A percentile compares a stretch with the other conserved stretches of the same genome.
These are phyloP conservation scores for Neofusicoccum sp. DNA, from an alignment of 2,329 filamentous ascomycete genomes.

Conservation along the genomic window DNA sequence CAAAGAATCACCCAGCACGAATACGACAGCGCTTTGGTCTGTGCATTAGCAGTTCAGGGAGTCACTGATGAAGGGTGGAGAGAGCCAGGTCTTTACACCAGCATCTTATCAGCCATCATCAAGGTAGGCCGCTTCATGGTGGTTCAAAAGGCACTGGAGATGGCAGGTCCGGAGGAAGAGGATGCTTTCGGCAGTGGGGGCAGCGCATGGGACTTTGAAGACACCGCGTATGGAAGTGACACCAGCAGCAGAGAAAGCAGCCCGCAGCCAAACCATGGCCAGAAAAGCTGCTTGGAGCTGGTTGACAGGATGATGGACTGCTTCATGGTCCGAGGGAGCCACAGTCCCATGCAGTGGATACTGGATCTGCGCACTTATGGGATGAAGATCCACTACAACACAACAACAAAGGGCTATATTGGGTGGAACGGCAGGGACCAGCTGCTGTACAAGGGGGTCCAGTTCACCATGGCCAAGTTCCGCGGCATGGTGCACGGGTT, in stretches of 20 bases:
- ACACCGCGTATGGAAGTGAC: slow-evolving; percentile 24
- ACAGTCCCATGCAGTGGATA: slow-evolving; percentile 26
- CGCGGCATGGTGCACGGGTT: slow-evolving; percentile 21
- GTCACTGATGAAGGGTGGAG: slow-evolving; percentile 25
- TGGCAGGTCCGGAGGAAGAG: slow-evolving; percentile 1
- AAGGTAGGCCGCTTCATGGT: slow-evolving; percentile 29
- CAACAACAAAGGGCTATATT: slow-evolving; percentile 21
- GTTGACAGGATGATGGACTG: slow-evolving; percentile 25
- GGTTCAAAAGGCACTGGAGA: slow-evolving; percentile 26
- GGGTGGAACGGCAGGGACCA: slow-evolving; percentile 22
- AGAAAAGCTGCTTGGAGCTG: slow-evolving; percentile 26
- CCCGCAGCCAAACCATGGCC: too few relatives aligned
- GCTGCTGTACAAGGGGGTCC: slow-evolving; percentile 24
- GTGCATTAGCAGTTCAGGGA: slow-evolving; percentile 26
- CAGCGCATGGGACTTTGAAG: neutral
- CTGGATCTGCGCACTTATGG: slow-evolving; percentile 26
- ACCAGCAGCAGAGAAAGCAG: neutral
- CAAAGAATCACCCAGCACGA: slow-evolving; percentile 25
- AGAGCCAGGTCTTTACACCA: slow-evolving; percentile 25
- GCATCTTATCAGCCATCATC: slow-evolving; percentile 27
- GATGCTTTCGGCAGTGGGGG: neutral
- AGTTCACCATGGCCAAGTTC: slow-evolving; percentile 21
- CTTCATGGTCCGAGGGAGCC: slow-evolving; percentile 26
- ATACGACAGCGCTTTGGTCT: slow-evolving; percentile 29
- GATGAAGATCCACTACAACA: slow-evolving; percentile 27